Conservation (phyloP, 345 rosid genomes). For the Eucalyptus victrix region DNA sequence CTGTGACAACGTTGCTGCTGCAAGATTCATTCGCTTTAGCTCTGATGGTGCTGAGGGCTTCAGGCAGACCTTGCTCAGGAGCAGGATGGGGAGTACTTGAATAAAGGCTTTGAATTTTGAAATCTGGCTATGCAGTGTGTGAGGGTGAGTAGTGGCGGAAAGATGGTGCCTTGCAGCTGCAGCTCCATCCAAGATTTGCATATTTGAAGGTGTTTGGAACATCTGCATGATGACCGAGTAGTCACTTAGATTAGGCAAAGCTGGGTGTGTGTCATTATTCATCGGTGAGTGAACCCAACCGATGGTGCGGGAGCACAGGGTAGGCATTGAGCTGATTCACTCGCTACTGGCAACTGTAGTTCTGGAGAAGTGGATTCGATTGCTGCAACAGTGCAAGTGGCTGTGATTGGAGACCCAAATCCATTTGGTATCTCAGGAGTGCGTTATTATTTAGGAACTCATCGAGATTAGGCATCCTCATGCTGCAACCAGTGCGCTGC, state of each 20-base stretch:
- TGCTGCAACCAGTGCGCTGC: background rate
- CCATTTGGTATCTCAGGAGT: background rate
- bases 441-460: too few relatives aligned
- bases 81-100: background rate
- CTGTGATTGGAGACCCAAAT: background rate
- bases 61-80: background rate
- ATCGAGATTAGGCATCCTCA: background rate
- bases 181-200: background rate
- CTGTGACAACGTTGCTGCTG: accelerated
- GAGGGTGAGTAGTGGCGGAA: background rate
- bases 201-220: background rate
- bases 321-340: background rate
- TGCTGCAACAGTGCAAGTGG: background rate
- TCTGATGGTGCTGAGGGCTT: background rate
- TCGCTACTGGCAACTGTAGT: background rate
- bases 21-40: background rate
- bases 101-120: background rate
- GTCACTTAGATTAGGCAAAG: background rate
- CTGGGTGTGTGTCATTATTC: background rate
- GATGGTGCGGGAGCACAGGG: background rate
- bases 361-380: background rate
- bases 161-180: background rate
- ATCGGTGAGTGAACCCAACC: background rate
- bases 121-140: background rate
- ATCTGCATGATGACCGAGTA: background rate